phyloP scores from a whole-genome alignment of 2,329 filamentous ascomycete genomes.

The Harringtonia lauricola region DNA sequence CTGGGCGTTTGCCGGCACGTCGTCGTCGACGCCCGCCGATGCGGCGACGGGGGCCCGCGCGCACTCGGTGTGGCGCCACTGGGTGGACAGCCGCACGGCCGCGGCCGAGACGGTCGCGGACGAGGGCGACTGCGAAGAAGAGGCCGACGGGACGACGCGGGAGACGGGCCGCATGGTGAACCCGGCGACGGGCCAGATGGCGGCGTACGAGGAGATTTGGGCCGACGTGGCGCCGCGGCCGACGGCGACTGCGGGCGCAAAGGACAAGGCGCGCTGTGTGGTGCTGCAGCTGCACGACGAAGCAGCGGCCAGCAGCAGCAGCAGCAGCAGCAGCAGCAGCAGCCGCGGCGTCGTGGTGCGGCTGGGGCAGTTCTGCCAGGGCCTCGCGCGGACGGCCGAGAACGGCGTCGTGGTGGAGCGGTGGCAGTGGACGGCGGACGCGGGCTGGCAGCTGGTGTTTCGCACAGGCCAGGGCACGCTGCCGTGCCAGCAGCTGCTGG shows the following conservation, averaged over 20 bases:
- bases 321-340: too few relatives aligned
- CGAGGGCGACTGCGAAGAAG: constrained; percentile 43
- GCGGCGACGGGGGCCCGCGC: constrained; percentile 12
- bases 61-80: constrained; percentile 43
- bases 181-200: constrained; percentile 35
- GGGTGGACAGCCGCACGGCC: constrained; percentile 42
- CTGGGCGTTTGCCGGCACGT: constrained; percentile 54
- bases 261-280: constrained; percentile 14
- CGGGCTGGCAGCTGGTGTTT: constrained; percentile 1
- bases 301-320: too few relatives aligned
- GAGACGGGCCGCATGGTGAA: constrained; percentile 52
- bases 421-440: constrained; percentile 32
- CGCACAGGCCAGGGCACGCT: constrained; percentile 3
- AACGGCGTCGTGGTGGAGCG: constrained; percentile 36
- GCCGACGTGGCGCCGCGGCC: constrained; percentile 21
- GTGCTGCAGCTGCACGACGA: constrained; percentile 30
- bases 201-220: constrained; percentile 60
- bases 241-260: background rate
- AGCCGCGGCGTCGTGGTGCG: constrained; percentile 40
- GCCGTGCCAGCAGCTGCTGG: constrained; percentile 2
- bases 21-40: constrained; percentile 23
- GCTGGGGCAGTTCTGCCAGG: constrained; percentile 45
- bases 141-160: constrained; percentile 28
- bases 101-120: constrained; percentile 32
- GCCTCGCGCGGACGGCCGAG: constrained; percentile 34